phyloP scores from a whole-genome alignment of 1,284 basidiomycete genomes.

The Xerocomus nothofagi region DNA sequence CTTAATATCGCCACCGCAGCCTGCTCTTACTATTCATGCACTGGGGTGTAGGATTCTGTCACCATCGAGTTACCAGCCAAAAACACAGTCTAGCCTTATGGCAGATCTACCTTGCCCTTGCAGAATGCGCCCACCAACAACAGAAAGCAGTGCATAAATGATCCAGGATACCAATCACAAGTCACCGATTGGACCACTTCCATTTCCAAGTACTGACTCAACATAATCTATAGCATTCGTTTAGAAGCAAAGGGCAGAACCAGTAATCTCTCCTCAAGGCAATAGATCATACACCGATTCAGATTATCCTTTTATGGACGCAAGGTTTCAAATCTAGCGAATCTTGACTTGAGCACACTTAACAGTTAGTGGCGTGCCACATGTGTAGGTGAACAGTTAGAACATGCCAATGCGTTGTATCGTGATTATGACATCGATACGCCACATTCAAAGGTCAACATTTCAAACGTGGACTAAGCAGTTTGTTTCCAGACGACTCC shows the following conservation, averaged over 20 bases:
- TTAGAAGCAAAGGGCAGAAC: slow-evolving; percentile 6
- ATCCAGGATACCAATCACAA: not conserved
- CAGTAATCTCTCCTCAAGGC: not conserved
- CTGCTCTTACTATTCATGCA: not conserved
- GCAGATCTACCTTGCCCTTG: slow-evolving; percentile 4
- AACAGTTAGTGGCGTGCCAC: slow-evolving; percentile 22
- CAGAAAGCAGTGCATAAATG: not conserved
- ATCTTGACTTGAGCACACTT: slow-evolving; percentile 1
- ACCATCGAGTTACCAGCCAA: not conserved
- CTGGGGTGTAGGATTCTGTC: slow-evolving; percentile 3
- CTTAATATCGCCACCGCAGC: slow-evolving; percentile 29
- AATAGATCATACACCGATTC: not conserved
- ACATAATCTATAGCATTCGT: slow-evolving; percentile 9
- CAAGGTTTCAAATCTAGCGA: not conserved
- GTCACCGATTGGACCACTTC: not conserved
- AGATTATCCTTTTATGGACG: slow-evolving; percentile 7
- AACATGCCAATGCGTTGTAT: not conserved
- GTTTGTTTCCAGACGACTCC: slow-evolving; percentile 7
- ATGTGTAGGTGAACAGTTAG: slow-evolving; percentile 3
- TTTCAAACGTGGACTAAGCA: slow-evolving; percentile 1
- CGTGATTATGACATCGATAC: slow-evolving; percentile 8
- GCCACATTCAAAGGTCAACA: slow-evolving; percentile 5
- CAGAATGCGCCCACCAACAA: not conserved
- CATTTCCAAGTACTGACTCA: not conserved
- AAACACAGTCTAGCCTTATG: not conserved